Percentiles rank a stretch among this genome's conserved stretches.
Conservation (phyloP, 2,329 filamentous ascomycete genomes). For the Fusarium musae region DNA sequence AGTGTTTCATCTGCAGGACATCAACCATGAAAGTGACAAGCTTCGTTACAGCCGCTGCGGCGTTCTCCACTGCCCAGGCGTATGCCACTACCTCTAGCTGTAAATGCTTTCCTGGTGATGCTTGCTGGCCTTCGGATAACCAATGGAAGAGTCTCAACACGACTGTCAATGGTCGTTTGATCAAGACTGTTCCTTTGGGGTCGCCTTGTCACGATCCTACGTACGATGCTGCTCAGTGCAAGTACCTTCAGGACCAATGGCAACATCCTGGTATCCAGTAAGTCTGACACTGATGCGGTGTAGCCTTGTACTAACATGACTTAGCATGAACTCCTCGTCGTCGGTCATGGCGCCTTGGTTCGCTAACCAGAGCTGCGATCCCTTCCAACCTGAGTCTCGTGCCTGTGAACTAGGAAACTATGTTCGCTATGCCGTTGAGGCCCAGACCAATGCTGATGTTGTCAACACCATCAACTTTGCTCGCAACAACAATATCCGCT, state of each 20-base stretch:
- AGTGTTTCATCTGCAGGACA: conserved; percentile 2
- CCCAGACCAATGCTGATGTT: conserved; percentile 46
- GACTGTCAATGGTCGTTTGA: conserved; percentile 60
- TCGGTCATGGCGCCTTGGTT: conserved; percentile 49
- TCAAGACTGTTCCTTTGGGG: conserved; percentile 63
- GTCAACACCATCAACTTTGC: conserved; percentile 49
- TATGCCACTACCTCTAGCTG: not conserved
- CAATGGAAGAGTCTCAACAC: conserved; percentile 63
- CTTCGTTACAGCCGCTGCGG: not conserved
- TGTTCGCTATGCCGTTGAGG: conserved; percentile 54
- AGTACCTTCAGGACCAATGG: conserved; percentile 57
- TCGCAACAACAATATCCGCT: conserved; percentile 55
- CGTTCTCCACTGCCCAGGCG: not conserved
- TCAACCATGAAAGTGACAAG: conserved; percentile 12
- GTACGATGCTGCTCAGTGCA: conserved; percentile 59
- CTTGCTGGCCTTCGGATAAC: conserved; percentile 60
- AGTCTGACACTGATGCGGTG: conserved; percentile 15
- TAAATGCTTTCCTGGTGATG: conserved; percentile 60
- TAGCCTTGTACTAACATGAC: not conserved
- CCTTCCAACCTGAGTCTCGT: conserved; percentile 46
- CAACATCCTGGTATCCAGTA: conserved; percentile 57
- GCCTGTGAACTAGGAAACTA: conserved; percentile 58
- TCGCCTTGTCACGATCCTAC: conserved; percentile 60
- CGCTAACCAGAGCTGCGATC: conserved; percentile 55
- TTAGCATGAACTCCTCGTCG: conserved; percentile 39